Conservation (phyloP, 2,329 filamentous ascomycete genomes). For the Aureobasidium subglaciale region DNA sequence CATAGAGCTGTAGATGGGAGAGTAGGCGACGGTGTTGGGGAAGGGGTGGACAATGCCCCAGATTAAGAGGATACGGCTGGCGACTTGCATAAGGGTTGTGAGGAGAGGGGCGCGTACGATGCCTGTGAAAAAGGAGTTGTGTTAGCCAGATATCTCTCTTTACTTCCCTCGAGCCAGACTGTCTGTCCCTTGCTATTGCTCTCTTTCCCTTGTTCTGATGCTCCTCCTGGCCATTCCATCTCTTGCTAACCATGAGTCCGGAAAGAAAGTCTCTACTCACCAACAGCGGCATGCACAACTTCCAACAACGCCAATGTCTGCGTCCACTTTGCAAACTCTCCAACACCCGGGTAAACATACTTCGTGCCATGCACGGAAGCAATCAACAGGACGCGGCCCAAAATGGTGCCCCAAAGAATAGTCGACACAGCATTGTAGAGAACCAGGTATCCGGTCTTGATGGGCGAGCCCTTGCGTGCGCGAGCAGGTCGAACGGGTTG, state of each 20-base stretch:
- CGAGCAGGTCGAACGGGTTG: neutral
- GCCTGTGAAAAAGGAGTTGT: constrained; percentile 41
- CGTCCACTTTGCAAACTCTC: constrained; percentile 66
- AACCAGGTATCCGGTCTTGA: constrained; percentile 58
- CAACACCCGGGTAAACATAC: constrained; percentile 55
- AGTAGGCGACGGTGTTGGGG: constrained; percentile 52
- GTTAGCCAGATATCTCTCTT: neutral
- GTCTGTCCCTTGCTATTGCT: neutral
- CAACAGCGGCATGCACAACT: constrained; percentile 70
- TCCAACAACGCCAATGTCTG: constrained; percentile 81
- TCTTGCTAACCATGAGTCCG: neutral
- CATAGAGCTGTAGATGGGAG: constrained; percentile 65
- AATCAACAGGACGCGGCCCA: constrained; percentile 60
- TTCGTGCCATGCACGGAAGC: constrained; percentile 36
- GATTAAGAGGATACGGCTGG: constrained; percentile 78
- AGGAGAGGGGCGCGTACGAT: constrained; percentile 77
- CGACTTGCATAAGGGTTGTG: constrained; percentile 87
- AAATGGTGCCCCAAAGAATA: constrained; percentile 68
- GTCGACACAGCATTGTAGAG: constrained; percentile 78
- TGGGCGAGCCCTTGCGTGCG: constrained; percentile 3
- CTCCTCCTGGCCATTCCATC: neutral
- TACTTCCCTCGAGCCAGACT: neutral
- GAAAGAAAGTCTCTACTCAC: constrained; percentile 40
- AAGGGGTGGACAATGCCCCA: constrained; percentile 76
- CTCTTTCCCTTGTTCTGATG: neutral